Percentiles rank a stretch among this genome's conserved stretches.
Evolutionary conservation across 257 asterid species (phyloP).

Genomic region (Solanum pinnatisectum): DNA sequence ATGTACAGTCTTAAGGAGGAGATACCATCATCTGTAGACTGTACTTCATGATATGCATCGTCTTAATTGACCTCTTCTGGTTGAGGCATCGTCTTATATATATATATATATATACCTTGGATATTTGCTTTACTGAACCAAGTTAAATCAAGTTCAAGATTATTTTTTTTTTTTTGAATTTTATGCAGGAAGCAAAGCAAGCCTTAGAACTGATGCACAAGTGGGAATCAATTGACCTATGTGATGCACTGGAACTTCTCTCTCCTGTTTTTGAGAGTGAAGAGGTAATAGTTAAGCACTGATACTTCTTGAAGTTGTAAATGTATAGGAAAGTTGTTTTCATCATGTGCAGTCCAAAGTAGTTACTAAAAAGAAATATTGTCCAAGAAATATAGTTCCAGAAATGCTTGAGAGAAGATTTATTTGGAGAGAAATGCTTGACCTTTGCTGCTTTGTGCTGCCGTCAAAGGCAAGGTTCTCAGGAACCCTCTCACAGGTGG

Average conservation of each 20-base stretch:
- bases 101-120: not conserved
- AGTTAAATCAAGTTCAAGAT: not conserved
- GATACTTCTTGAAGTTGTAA: slow-evolving; percentile 4
- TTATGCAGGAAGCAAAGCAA: slow-evolving; percentile 89
- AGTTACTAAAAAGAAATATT: not conserved
- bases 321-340: not conserved
- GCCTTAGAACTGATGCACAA: slow-evolving; percentile 90
- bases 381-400: slow-evolving; percentile 10
- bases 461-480: not conserved
- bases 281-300: slow-evolving; percentile 49
- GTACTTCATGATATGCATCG: not conserved
- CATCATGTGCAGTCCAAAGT: not conserved
- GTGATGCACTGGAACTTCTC: slow-evolving; percentile 93
- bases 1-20: not conserved
- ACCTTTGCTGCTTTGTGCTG: not conserved
- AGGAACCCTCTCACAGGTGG: not conserved
- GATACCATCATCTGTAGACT: not conserved
- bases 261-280: slow-evolving; percentile 98
- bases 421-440: not conserved
- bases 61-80: not conserved
- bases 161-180: not conserved
- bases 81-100: not conserved
- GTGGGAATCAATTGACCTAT: slow-evolving; percentile 94
- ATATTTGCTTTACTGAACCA: not conserved
- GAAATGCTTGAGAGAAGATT: not conserved